A percentile compares a stretch with the other conserved stretches of the same genome.
phyloP scores from a whole-genome alignment of 352 stramenopile genomes.

The Pythium dissotocum region DNA sequence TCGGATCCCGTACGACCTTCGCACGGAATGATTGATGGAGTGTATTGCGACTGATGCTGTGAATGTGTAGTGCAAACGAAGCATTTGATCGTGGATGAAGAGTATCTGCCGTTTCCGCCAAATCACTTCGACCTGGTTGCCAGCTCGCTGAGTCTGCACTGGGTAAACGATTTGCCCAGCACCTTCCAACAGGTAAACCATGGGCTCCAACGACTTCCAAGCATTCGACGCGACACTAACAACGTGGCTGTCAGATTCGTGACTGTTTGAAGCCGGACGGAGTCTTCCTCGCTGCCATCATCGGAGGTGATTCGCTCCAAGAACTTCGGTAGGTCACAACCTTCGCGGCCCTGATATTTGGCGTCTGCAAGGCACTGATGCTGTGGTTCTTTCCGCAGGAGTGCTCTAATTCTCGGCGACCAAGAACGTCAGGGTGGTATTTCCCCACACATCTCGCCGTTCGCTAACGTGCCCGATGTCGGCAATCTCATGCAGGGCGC shows the following conservation, averaged over 20 bases:
- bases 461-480: conserved; percentile 95
- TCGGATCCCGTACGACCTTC: conserved; percentile 12
- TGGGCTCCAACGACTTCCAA: no score
- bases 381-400: conserved; percentile 38
- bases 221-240: no score
- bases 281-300: conserved; percentile 95
- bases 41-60: conserved; percentile 11
- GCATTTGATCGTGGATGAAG: conserved; percentile 89
- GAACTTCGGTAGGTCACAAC: conserved; percentile 94
- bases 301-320: conserved; percentile 94
- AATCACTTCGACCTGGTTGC: conserved; percentile 97
- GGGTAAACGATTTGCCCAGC: conserved; percentile 95
- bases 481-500: conserved; percentile 91
- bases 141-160: conserved; percentile 94
- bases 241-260: conserved; percentile 67
- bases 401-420: conserved; percentile 93
- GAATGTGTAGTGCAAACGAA: conserved; percentile 56
- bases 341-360: no score
- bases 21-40: background rate
- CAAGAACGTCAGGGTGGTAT: conserved; percentile 95
- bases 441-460: conserved; percentile 94
- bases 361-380: no score
- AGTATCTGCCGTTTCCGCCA: conserved; percentile 94
- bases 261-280: conserved; percentile 95
- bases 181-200: conserved; percentile 72